These are phyloP conservation scores for Tulasnella sp. DNA, from an alignment of 768 basidiomycete species.

Conservation along the genomic window DNA sequence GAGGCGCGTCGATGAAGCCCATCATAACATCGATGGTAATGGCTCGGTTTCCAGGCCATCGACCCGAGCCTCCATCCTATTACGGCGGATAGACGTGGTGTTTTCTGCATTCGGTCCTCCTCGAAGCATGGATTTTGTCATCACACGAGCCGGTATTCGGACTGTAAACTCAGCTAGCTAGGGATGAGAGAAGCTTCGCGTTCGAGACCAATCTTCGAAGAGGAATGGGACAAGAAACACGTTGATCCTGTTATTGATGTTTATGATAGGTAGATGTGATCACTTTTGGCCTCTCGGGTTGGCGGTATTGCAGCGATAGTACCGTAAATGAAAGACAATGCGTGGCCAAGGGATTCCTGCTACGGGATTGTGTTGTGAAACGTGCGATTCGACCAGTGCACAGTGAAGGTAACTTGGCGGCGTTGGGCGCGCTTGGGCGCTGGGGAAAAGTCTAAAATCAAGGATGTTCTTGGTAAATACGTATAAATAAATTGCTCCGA, in stretches of 20 bases:
- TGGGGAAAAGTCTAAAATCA: too few species aligned
- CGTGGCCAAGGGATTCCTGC: too few species aligned
- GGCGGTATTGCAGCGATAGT: not conserved
- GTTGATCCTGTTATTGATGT: not conserved
- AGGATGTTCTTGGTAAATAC: too few species aligned
- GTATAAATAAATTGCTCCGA: too few species aligned
- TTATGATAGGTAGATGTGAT: not conserved
- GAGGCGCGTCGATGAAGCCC: conserved; percentile 13
- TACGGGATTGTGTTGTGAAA: too few species aligned
- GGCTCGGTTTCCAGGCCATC: conserved; percentile 1
- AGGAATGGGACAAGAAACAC: not conserved
- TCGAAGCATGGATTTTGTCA: conserved; percentile 64
- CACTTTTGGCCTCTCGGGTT: not conserved
- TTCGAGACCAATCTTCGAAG: not conserved
- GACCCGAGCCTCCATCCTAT: conserved; percentile 31
- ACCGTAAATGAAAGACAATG: too few species aligned
- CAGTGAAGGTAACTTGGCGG: too few species aligned
- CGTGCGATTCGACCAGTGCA: too few species aligned
- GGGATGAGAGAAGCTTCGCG: too few species aligned
- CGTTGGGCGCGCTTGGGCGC: too few species aligned
- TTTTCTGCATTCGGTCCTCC: conserved; percentile 60
- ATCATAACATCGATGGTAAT: not conserved
- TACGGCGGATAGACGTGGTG: conserved; percentile 67
- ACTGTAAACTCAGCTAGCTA: not conserved
- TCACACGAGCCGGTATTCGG: conserved; percentile 53